Conservation (phyloP, 768 basidiomycete genomes). For the Termitomyces heimii region DNA sequence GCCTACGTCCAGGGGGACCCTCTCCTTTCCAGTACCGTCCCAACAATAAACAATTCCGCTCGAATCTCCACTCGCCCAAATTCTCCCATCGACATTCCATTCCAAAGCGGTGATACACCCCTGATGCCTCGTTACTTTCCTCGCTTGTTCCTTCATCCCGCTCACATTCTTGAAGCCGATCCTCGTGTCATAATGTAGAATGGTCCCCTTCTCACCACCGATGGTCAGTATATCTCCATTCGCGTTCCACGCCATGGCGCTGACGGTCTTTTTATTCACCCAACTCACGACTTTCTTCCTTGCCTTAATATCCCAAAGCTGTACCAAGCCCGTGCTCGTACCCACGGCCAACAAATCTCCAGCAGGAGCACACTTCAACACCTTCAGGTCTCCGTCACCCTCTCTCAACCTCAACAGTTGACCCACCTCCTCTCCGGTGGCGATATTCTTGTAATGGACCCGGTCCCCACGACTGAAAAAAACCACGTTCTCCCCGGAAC, state of each 20-base stretch:
- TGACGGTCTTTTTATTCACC: constrained; percentile 46
- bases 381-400: constrained; percentile 36
- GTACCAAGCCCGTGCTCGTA: constrained; percentile 56
- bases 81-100: constrained; percentile 62
- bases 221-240: constrained; percentile 55
- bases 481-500: constrained; percentile 37
- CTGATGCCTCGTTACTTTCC: constrained; percentile 63
- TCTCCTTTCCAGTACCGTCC: constrained; percentile 43
- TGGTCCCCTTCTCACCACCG: constrained; percentile 62
- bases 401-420: constrained; percentile 48
- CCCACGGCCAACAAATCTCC: constrained; percentile 50
- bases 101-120: constrained; percentile 56
- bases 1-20: constrained; percentile 46
- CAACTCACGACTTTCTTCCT: constrained; percentile 49
- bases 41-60: constrained; percentile 73
- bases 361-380: constrained; percentile 21
- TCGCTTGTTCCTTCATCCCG: constrained; percentile 56
- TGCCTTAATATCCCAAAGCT: constrained; percentile 65
- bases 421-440: constrained; percentile 33
- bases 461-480: constrained; percentile 51
- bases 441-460: constrained; percentile 45
- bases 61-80: constrained; percentile 74
- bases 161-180: constrained; percentile 13
- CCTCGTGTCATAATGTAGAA: constrained; percentile 40
- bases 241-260: constrained; percentile 61